Conservation (phyloP, 371 early-diverging fungal genomes). For the Actinomucor elegans region DNA sequence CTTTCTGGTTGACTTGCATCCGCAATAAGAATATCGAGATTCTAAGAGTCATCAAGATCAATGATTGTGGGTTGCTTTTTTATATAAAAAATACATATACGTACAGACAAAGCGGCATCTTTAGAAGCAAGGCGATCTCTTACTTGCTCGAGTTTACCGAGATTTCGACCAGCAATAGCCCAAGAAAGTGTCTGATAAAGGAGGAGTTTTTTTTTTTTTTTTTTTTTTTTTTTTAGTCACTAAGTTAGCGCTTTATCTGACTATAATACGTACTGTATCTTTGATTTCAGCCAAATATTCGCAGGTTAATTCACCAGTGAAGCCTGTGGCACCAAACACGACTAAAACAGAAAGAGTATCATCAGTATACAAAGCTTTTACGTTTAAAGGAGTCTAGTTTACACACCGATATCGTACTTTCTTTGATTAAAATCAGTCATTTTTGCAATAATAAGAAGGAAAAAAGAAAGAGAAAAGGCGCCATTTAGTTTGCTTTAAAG, state of each 20-base stretch:
- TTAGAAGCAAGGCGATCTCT: slow-evolving; percentile 8
- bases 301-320: slow-evolving; percentile 77
- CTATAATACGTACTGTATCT: slow-evolving; percentile 27
- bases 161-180: slow-evolving; percentile 29
- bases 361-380: not conserved
- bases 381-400: not conserved
- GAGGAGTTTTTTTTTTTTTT: not conserved
- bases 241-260: too few relatives aligned
- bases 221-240: too few relatives aligned
- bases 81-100: not conserved
- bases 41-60: not conserved
- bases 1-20: slow-evolving; percentile 17
- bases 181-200: slow-evolving; percentile 40
- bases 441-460: not conserved
- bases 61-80: too few relatives aligned
- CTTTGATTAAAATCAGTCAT: slow-evolving; percentile 5
- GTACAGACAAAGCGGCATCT: slow-evolving; percentile 6
- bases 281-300: slow-evolving; percentile 43
- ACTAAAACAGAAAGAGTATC: slow-evolving; percentile 14
- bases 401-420: slow-evolving; percentile 19
- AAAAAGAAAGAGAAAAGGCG: not conserved
- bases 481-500: too few relatives aligned
- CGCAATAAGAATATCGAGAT: slow-evolving; percentile 20
- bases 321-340: slow-evolving; percentile 88
- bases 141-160: slow-evolving; percentile 21